Evolutionary conservation across 768 basidiomycete species (phyloP).

Genomic region (Antrodiella citrinella): DNA sequence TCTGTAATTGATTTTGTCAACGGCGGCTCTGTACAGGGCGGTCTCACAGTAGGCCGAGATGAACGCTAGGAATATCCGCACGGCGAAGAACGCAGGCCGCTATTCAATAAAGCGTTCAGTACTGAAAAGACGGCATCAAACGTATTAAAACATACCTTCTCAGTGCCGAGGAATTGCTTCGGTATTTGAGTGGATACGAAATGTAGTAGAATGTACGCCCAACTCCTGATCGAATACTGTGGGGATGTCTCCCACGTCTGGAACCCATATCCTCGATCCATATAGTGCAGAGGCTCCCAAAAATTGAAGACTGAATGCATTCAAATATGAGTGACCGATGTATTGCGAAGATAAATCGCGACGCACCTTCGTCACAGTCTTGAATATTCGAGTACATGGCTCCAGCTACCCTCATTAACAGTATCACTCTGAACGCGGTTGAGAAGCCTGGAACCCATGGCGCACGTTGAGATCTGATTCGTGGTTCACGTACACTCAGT

Average conservation of each 20-base stretch:
- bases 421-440: constrained; percentile 73
- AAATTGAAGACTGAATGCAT: constrained; percentile 87
- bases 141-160: constrained; percentile 57
- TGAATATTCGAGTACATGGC: constrained; percentile 95
- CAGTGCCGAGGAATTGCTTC: constrained; percentile 41
- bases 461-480: constrained; percentile 50
- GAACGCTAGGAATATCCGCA: constrained; percentile 72
- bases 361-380: constrained; percentile 93
- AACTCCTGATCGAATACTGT: constrained; percentile 84
- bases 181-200: constrained; percentile 56
- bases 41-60: constrained; percentile 73
- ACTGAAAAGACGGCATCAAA: neutral
- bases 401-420: constrained; percentile 69
- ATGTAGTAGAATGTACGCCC: constrained; percentile 87
- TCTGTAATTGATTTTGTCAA: constrained; percentile 75
- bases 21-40: constrained; percentile 73
- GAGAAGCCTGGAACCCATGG: constrained; percentile 86
- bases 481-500: too few species aligned
- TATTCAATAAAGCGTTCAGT: constrained; percentile 27
- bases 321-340: neutral
- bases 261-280: constrained; percentile 80
- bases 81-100: constrained; percentile 84
- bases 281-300: constrained; percentile 96
- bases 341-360: too few species aligned
- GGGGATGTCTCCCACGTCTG: constrained; percentile 99